Evolutionary conservation across 2,329 filamentous ascomycete genomes (phyloP).

Genomic region (Hypocrella siamensis): DNA sequence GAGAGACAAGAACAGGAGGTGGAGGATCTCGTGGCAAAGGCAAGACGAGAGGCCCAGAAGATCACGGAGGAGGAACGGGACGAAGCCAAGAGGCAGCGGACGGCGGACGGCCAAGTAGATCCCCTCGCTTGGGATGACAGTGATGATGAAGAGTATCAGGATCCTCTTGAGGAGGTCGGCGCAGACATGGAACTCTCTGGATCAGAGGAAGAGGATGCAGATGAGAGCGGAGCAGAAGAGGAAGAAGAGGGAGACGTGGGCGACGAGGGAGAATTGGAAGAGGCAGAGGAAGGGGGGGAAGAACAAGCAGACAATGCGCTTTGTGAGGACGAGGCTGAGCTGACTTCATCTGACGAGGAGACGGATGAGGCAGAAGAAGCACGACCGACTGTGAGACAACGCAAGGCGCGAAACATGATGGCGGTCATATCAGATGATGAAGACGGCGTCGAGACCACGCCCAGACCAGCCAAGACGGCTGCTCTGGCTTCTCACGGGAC

Average conservation of each 20-base stretch:
- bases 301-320: constrained; percentile 18
- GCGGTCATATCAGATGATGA: constrained; percentile 48
- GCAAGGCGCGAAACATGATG: constrained; percentile 32
- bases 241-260: constrained; percentile 16
- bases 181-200: constrained; percentile 26
- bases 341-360: no score
- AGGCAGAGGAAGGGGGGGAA: constrained; percentile 16
- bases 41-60: constrained; percentile 57
- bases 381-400: constrained; percentile 24
- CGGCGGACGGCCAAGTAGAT: constrained; percentile 29
- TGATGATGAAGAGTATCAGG: constrained; percentile 35
- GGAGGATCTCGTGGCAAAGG: constrained; percentile 77
- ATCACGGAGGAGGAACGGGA: constrained; percentile 65
- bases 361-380: constrained; percentile 19
- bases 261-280: constrained; percentile 16
- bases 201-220: constrained; percentile 24
- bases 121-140: constrained; percentile 41
- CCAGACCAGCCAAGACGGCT: constrained; percentile 24
- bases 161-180: constrained; percentile 20
- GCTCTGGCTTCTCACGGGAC: no score
- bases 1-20: constrained; percentile 69
- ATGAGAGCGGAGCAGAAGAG: constrained; percentile 7
- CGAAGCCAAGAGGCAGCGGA: constrained; percentile 49
- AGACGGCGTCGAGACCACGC: constrained; percentile 28
- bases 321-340: no score